Evolutionary conservation across 305 asterid species (phyloP).

Genomic region (Fraxinus baroniana): DNA sequence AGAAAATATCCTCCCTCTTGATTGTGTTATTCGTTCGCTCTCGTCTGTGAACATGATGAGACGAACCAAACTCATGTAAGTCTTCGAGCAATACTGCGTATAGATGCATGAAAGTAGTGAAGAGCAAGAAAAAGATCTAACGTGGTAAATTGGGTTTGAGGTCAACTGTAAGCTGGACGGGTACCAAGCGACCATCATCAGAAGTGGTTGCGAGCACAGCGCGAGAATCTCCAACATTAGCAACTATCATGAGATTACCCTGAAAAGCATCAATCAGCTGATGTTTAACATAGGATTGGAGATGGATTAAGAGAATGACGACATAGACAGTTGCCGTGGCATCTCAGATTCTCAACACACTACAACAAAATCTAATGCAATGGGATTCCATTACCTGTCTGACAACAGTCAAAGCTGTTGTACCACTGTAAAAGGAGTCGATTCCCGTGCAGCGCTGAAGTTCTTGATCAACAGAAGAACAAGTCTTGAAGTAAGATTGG

Average conservation of each 20-base stretch:
- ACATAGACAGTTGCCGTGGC: background rate
- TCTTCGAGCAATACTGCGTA: background rate
- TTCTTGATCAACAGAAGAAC: slow-evolving; percentile 64
- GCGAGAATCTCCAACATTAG: slow-evolving; percentile 79
- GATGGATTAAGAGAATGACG: background rate
- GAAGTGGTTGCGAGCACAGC: slow-evolving; percentile 66
- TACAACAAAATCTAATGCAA: background rate
- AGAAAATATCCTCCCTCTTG: slow-evolving; percentile 51
- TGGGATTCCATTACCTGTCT: slow-evolving; percentile 49
- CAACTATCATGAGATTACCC: slow-evolving; percentile 65
- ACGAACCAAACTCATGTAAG: background rate
- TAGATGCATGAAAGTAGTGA: background rate
- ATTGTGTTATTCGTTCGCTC: slow-evolving; percentile 59
- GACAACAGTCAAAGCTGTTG: slow-evolving; percentile 62
- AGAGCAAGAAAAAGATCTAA: slow-evolving; percentile 29
- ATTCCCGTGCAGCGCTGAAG: slow-evolving; percentile 47
- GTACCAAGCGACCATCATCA: slow-evolving; percentile 49
- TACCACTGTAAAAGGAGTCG: slow-evolving; percentile 75
- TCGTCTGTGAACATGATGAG: slow-evolving; percentile 44
- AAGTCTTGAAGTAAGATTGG: slow-evolving; percentile 55
- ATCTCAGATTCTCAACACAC: background rate
- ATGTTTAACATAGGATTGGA: background rate
- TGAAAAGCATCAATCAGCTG: slow-evolving; percentile 21
- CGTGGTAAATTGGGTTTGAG: slow-evolving; percentile 78
- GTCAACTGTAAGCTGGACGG: slow-evolving; percentile 76